Base-by-base conservation (phyloP, 345 rosid species). In the Dipteronia dyeriana region DNA sequence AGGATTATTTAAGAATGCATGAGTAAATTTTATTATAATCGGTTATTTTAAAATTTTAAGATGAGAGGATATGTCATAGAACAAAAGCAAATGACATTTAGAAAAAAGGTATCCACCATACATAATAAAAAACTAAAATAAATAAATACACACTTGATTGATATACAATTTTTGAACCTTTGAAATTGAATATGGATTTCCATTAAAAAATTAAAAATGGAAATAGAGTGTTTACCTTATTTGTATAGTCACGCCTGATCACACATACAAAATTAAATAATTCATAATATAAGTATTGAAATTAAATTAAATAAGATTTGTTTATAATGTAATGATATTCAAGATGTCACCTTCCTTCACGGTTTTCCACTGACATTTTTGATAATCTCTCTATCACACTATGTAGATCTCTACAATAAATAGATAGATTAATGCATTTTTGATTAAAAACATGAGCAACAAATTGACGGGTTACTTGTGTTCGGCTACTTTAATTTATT, bases 301-400 rank as follows among this genome's bases (percentile, higher is more conserved):
- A 64, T 1, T 68, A 70, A 43, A 5, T 16, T 2, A 71, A 25
- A 10, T 53, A 10, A 8, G 6, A 34, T 20, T 10, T 61, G 45
- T n/a, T 38, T 14, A 10, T 13, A 20, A 13, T 13, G 12, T 14
- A 56, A 17, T 4, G 62, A 57, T 57, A 25, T 19, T 17, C 7
- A 5, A 59, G 16, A 1, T 9, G 1, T 25, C 16, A 85, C 85
- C 88, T 82, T 51, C 70, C 62, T 78, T 85, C 82, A 6, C 79
- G 31, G 0, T 77, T 75, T 34, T 75, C 63, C 1, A 66, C 1
- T 2, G 79, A 10, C 7, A 70, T 6, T 0, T 7, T 39, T 4
- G 75, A 57, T 20, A 59, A 25, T 20, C 22, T 59, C 7, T 59
- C 26, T 7, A 59, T 10, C 25, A 59, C 63, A 9, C 25, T 9